These are phyloP conservation scores for Fusarium anthophilum DNA, from an alignment of 2,329 filamentous ascomycete genomes.

Conservation along the genomic window DNA sequence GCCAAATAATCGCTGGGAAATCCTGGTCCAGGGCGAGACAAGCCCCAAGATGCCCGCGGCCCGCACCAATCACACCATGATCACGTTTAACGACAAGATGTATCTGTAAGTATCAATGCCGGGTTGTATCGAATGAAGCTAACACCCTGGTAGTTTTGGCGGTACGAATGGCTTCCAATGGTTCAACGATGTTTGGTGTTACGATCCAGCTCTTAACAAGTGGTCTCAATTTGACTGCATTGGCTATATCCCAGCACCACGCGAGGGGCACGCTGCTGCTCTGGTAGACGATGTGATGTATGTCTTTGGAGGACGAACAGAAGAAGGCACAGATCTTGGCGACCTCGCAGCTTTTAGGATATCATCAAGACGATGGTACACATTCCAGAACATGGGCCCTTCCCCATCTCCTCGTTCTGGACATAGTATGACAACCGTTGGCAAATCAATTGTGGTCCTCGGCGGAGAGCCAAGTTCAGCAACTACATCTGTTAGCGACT, in stretches of 20 bases:
- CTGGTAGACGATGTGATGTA: slow-evolving; percentile 99
- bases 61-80: slow-evolving; percentile 91
- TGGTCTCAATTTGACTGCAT: slow-evolving; percentile 96
- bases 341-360: slow-evolving; percentile 84
- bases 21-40: slow-evolving; percentile 76
- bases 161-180: slow-evolving; percentile 95
- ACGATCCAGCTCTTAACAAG: slow-evolving; percentile 81
- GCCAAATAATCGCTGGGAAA: slow-evolving; percentile 92
- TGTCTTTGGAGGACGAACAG: slow-evolving; percentile 94
- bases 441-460: slow-evolving; percentile 90
- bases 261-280: slow-evolving; percentile 93
- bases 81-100: slow-evolving; percentile 92
- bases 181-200: slow-evolving; percentile 99
- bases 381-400: slow-evolving; percentile 99
- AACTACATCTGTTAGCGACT: slow-evolving; percentile 80
- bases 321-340: slow-evolving; percentile 90
- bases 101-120: slow-evolving; percentile 75
- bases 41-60: slow-evolving; percentile 75
- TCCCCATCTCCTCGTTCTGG: slow-evolving; percentile 93
- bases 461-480: slow-evolving; percentile 95
- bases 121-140: neutral
- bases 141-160: slow-evolving; percentile 74
- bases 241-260: slow-evolving; percentile 92
- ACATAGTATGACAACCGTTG: slow-evolving; percentile 96
- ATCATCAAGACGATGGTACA: slow-evolving; percentile 92